Conservation (phyloP, 2,329 filamentous ascomycete species). For the Claviceps sp. region DNA sequence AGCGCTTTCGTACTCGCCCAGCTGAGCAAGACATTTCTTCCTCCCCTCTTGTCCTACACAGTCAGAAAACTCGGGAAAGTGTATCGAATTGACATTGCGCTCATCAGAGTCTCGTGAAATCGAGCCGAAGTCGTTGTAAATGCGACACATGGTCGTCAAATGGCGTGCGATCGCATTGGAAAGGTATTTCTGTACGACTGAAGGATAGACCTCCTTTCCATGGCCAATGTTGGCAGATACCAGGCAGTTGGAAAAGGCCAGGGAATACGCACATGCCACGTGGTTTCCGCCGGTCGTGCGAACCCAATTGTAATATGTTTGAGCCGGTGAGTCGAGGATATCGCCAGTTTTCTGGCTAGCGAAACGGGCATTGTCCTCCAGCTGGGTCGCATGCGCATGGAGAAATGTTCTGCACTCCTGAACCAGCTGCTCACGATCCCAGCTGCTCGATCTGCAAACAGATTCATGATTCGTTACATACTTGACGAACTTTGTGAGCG, state of each 20-base stretch:
- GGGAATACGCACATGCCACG: conserved; percentile 8
- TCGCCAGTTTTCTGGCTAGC: neutral
- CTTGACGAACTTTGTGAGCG: neutral
- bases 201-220: conserved; percentile 5
- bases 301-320: conserved; percentile 8
- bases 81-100: conserved; percentile 10
- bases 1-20: conserved; percentile 6
- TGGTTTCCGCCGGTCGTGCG: conserved; percentile 7
- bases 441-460: neutral
- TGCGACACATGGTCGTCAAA: conserved; percentile 5
- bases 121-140: conserved; percentile 10
- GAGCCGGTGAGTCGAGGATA: neutral
- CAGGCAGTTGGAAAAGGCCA: conserved; percentile 9
- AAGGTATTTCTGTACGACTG: conserved; percentile 6
- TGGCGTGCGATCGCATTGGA: conserved; percentile 4
- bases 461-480: neutral
- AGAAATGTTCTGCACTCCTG: neutral
- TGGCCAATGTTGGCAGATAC: conserved; percentile 3
- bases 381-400: conserved; percentile 1
- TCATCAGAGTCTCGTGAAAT: conserved; percentile 7
- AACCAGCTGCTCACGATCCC: neutral
- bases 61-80: conserved; percentile 9
- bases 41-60: neutral
- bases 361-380: conserved; percentile 1
- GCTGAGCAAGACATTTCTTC: conserved; percentile 1